phyloP scores from a whole-genome alignment of 352 stramenopile species.

The Globisporangium spinosum region DNA sequence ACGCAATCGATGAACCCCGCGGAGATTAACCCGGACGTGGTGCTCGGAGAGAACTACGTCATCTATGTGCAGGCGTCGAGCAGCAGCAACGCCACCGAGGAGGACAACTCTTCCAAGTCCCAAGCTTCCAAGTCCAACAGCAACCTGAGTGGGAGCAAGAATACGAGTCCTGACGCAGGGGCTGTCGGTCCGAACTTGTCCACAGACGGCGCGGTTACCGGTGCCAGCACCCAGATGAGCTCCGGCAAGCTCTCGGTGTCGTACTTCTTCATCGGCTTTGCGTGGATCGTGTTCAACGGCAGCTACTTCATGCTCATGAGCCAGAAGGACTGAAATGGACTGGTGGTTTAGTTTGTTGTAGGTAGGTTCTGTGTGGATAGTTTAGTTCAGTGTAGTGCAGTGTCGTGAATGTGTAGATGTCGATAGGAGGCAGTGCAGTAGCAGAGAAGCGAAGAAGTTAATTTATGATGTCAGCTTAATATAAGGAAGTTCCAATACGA shows the following conservation, averaged over 20 bases:
- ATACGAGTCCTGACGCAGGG: background rate
- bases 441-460: constrained; percentile 3
- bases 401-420: background rate
- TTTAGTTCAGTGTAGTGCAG: background rate
- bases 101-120: background rate
- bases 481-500: background rate
- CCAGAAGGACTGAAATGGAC: constrained; percentile 7
- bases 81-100: constrained; percentile 5
- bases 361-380: background rate
- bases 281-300: constrained; percentile 25
- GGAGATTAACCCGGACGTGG: constrained; percentile 23
- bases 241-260: constrained; percentile 10
- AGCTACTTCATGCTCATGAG: constrained; percentile 26
- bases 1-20: constrained; percentile 16
- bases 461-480: constrained; percentile 15
- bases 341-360: background rate
- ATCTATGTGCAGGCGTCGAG: constrained; percentile 19
- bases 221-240: background rate
- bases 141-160: background rate
- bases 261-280: constrained; percentile 22
- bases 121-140: background rate
- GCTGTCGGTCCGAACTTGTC: background rate
- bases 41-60: constrained; percentile 20
- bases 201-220: background rate
- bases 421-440: background rate